Conservation (phyloP, 257 asterid genomes). For the Anisodus acutangulus region DNA sequence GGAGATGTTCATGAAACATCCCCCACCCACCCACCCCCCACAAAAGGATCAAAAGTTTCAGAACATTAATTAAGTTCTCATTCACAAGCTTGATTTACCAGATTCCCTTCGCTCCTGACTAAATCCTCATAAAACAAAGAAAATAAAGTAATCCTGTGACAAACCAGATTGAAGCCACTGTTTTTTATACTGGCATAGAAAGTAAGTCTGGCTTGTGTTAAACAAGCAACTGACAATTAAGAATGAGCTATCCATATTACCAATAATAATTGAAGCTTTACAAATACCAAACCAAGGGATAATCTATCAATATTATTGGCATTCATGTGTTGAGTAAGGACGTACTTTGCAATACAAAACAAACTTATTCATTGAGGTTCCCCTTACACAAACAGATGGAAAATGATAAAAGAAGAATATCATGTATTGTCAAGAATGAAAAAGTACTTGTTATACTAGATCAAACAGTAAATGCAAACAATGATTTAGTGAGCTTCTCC, state of each 20-base stretch:
- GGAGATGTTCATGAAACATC: background rate
- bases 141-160: background rate
- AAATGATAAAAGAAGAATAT: conserved; percentile 14
- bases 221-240: background rate
- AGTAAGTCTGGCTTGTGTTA: background rate
- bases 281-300: conserved; percentile 6
- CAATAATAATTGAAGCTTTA: background rate
- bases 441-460: background rate
- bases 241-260: conserved; percentile 15
- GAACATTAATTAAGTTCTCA: background rate
- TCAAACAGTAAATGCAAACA: background rate
- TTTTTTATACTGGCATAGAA: background rate
- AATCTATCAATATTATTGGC: conserved; percentile 2
- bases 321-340: background rate
- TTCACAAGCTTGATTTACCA: background rate
- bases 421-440: background rate
- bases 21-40: background rate
- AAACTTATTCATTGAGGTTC: background rate
- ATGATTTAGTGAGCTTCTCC: background rate
- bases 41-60: background rate
- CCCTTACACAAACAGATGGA: background rate
- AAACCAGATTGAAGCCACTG: background rate
- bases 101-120: background rate
- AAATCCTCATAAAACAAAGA: background rate
- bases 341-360: background rate